Evolutionary conservation across 2,329 filamentous ascomycete genomes (phyloP), one percentile per base, ranked within the genome.

Genomic region (Phaeomoniella chlamydospora): DNA sequence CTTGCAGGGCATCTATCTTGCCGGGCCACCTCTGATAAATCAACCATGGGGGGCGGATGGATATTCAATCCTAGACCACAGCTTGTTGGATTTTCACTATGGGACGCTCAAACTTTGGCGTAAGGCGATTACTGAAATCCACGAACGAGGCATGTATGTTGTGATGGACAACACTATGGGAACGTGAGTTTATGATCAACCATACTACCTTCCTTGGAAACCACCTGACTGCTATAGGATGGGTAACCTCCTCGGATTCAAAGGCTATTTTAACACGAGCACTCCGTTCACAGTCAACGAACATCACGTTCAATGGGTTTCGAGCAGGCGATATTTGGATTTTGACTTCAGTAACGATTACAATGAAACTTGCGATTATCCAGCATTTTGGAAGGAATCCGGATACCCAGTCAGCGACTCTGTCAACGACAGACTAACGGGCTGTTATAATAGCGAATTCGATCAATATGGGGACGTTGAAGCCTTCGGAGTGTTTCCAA

Each of bases 401-500:
- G 69, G 68, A 30, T 47, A 50, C 34, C 58, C 48, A 11, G 54
- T 62, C 30, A 47, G 47, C 13, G 50, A 58, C 18, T 52, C 59
- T 29, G 53, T 64, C 16, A 61, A 53, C 3, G 47, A 50, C 2
- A 44, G 48, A 2, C 56, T 68, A 45, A 12, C 16, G 9, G 63
- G 65, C 5, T 72, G 67, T 52, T 64, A 61, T 45, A 51, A 68
- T 49, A 68, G 65, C 38, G 68, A 73, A 32, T 72, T 71, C 39
- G 65, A 72, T 43, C 61, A 37, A 51, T 78, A 72, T 42, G 74
- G 74, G 35, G 73, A 78, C 43, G 68, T 69, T 15, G 70, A 73
- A 48, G 72, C 72, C 29, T 77, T 77, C 44, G 74, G 74, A 42
- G 66, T 72, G 11, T 76, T 68, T 39, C 68, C 71, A 0, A 71